A percentile compares a stretch with the other conserved stretches of the same genome.
These are phyloP conservation scores for Rhodosporidiobolus sp. DNA, from an alignment of 768 basidiomycete species.

Conservation along the genomic window DNA sequence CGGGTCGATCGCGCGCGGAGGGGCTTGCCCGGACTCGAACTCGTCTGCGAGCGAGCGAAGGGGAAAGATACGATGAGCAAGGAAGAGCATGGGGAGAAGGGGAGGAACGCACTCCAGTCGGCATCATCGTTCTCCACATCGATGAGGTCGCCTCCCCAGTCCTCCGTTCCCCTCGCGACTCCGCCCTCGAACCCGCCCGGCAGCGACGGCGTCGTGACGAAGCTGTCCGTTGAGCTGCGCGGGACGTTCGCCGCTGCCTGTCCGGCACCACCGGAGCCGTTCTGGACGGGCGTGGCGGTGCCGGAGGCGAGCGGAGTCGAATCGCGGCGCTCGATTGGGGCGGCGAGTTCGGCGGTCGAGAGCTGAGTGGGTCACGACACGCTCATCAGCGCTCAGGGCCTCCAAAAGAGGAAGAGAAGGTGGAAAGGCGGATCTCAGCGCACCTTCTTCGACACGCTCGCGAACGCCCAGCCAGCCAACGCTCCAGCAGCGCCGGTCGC, in stretches of 20 bases:
- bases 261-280: constrained; percentile 49
- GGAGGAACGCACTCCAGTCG: constrained; percentile 76
- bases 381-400: not conserved
- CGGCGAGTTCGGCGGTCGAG: constrained; percentile 67
- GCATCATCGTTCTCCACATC: constrained; percentile 89
- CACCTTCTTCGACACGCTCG: constrained; percentile 79
- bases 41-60: constrained; percentile 55
- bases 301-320: constrained; percentile 14
- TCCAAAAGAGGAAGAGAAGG: not conserved
- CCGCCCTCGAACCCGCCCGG: constrained; percentile 48
- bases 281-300: constrained; percentile 31
- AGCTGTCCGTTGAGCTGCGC: constrained; percentile 54
- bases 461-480: constrained; percentile 93
- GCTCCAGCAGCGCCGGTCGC: constrained; percentile 89
- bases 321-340: constrained; percentile 45
- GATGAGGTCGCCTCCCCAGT: constrained; percentile 80
- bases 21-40: constrained; percentile 61
- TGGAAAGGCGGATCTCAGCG: constrained; percentile 13
- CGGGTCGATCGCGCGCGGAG: constrained; percentile 14
- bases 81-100: not conserved
- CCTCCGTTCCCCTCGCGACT: constrained; percentile 47
- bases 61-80: not conserved
- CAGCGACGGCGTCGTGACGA: constrained; percentile 42
- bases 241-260: constrained; percentile 48
- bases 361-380: constrained; percentile 54